Base-by-base conservation (phyloP, 805 yeast species). In the Spathaspora hagerdaliae region DNA sequence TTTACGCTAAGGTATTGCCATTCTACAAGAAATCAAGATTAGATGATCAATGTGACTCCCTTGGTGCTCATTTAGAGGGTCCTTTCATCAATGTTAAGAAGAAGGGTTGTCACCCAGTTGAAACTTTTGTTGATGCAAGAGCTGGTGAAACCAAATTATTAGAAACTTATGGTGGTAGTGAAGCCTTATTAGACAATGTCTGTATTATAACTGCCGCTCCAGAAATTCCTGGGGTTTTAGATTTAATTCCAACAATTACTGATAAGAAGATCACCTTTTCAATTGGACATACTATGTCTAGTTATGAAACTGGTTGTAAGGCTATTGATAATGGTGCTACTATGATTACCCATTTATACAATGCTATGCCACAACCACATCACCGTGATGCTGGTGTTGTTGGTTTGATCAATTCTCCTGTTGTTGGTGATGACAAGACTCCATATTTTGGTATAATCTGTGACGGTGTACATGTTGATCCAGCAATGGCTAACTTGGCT, bases 51-150 rank as follows among this genome's bases (percentile, higher is more conserved):
- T 55, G 72, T 12, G 81, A 76, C 53, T 68, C 75, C 4, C 60
- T 79, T 45, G 84, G 84, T 9, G 80, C 80, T n/a, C 84, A 79
- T 55, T 60, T 75, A 35, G 84, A 79, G 52, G 84, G 84, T 6
- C 84, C 84, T 7, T 78, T 79, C 55, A 71, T 79, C 47, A 75
- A 73, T 44, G 59, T 65, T 34, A 55, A 61, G 38, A 76, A 76
- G 53, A 74, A 71, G 51, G 81, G 81, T 4, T 76, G 81, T 49
- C 81, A 76, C 51, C 78, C 77, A 1, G 63, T 62, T 11, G 74
- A 67, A 47, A 69, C 75, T n/a, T 64, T 75, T 49, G 69, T 62
- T 31, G 65, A 60, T 43, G 76, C 75, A 15, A 50, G 50, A 35
- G 61, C 57, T 11, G 69, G 73, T 31, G 45, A 50, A 10, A 34